These are phyloP conservation scores for Hanseniaspora sp. DNA, from an alignment of 1,139 yeast genomes.

Conservation along the genomic window DNA sequence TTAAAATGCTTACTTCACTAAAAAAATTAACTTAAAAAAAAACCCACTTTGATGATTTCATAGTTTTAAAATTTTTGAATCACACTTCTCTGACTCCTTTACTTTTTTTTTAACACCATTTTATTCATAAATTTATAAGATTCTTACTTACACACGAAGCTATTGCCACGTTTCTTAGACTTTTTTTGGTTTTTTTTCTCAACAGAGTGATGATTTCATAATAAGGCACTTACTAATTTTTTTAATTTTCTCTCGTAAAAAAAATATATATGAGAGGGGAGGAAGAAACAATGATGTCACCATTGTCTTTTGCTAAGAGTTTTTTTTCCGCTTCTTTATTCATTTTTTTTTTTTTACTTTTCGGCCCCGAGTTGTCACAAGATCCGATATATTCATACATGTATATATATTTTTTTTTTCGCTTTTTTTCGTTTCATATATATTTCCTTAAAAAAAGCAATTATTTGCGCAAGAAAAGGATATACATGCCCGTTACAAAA, in stretches of 20 bases:
- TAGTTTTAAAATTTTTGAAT: not conserved
- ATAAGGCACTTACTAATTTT: not conserved
- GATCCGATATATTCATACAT: too few relatives aligned
- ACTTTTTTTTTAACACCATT: not conserved
- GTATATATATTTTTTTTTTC: too few relatives aligned
- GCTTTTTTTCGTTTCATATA: too few relatives aligned
- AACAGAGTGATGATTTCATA: constrained; percentile 2
- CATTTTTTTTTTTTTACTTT: too few relatives aligned
- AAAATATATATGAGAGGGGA: not conserved
- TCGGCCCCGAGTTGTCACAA: too few relatives aligned
- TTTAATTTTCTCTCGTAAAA: not conserved
- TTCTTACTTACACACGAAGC: too few relatives aligned
- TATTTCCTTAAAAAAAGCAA: too few relatives aligned
- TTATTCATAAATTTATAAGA: not conserved
- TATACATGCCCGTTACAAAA: too few relatives aligned
- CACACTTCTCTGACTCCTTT: constrained; percentile 8
- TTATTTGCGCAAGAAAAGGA: too few relatives aligned
- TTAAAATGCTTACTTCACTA: not conserved
- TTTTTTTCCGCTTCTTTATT: too few relatives aligned
- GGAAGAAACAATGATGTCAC: not conserved
- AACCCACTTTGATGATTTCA: not conserved
- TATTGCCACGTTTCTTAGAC: too few relatives aligned
- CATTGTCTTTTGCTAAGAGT: too few relatives aligned
- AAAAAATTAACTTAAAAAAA: not conserved
- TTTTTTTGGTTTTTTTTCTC: not conserved